Percentiles rank a stretch among this genome's conserved stretches.
These are phyloP conservation scores for Verticillium longisporum DNA, from an alignment of 2,329 filamentous ascomycete species.

Conservation along the genomic window DNA sequence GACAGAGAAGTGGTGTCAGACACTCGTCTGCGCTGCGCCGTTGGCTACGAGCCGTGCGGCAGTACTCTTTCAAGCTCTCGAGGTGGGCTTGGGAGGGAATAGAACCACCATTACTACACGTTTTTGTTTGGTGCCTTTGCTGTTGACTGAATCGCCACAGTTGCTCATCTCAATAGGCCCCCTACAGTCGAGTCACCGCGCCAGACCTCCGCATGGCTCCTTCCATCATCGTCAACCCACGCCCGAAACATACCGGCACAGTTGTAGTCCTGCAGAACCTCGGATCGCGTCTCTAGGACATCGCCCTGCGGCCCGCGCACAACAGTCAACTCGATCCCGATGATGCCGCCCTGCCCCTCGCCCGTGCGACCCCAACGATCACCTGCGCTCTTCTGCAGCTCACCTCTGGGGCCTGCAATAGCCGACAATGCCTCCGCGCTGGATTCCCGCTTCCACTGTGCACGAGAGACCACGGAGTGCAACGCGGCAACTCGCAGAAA, in stretches of 20 bases:
- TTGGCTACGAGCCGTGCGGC: background rate
- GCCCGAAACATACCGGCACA: constrained; percentile 85
- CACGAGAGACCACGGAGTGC: constrained; percentile 66
- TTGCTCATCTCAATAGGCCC: background rate
- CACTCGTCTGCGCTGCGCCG: background rate
- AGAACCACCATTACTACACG: background rate
- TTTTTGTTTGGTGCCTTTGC: background rate
- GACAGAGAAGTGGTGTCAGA: background rate
- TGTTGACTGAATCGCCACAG: background rate
- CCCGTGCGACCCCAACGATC: constrained; percentile 65
- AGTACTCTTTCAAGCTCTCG: background rate
- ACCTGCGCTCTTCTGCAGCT: constrained; percentile 68
- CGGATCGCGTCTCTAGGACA: constrained; percentile 32
- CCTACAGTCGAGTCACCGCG: background rate
- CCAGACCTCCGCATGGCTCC: constrained; percentile 13
- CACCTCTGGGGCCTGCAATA: constrained; percentile 64
- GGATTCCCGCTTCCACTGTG: constrained; percentile 50
- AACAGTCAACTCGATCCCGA: constrained; percentile 63
- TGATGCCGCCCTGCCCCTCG: constrained; percentile 80
- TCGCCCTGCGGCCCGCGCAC: constrained; percentile 34
- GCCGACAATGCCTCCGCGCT: constrained; percentile 53
- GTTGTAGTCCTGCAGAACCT: constrained; percentile 72
- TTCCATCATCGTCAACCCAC: constrained; percentile 62
- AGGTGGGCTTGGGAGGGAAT: background rate
- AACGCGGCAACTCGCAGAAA: constrained; percentile 69